A percentile compares a stretch with the other conserved stretches of the same genome.
phyloP scores from a whole-genome alignment of 1,284 basidiomycete genomes.

The Athelia psychrophila region DNA sequence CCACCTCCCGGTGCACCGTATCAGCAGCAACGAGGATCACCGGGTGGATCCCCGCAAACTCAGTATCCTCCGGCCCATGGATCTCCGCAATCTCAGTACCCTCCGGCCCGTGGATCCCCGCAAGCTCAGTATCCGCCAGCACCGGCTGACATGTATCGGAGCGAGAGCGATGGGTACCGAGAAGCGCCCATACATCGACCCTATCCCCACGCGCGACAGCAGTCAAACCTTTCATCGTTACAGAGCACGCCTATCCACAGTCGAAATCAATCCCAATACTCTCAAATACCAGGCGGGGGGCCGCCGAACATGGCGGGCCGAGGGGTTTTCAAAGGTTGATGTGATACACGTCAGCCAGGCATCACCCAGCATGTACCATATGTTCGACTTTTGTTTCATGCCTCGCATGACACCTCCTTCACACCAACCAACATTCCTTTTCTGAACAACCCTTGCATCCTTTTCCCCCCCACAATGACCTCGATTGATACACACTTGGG shows the following conservation, averaged over 20 bases:
- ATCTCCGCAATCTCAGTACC: slow-evolving; percentile 32
- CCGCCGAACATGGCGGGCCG: slow-evolving; percentile 13
- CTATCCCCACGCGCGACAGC: slow-evolving; percentile 20
- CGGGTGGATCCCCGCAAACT: slow-evolving; percentile 28
- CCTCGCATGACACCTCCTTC: not conserved
- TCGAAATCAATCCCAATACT: not conserved
- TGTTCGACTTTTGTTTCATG: not conserved
- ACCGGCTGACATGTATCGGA: slow-evolving; percentile 17
- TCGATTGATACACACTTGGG: no score
- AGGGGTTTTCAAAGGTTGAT: not conserved
- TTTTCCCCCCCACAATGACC: no score
- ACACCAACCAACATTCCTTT: not conserved
- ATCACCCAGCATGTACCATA: not conserved
- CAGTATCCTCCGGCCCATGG: slow-evolving; percentile 26
- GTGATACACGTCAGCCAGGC: not conserved
- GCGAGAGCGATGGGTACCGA: slow-evolving; percentile 25
- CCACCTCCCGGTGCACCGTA: slow-evolving; percentile 20
- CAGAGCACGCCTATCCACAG: not conserved
- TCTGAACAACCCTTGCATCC: not conserved
- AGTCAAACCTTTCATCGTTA: slow-evolving; percentile 9
- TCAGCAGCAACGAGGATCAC: slow-evolving; percentile 26
- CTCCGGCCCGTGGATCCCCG: slow-evolving; percentile 15
- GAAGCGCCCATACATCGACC: slow-evolving; percentile 54
- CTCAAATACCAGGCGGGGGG: not conserved
- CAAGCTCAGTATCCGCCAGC: slow-evolving; percentile 24